Evolutionary conservation across 768 basidiomycete genomes (phyloP), one percentile per base, ranked within the genome.

Genomic region (Kwoniella sp.): DNA sequence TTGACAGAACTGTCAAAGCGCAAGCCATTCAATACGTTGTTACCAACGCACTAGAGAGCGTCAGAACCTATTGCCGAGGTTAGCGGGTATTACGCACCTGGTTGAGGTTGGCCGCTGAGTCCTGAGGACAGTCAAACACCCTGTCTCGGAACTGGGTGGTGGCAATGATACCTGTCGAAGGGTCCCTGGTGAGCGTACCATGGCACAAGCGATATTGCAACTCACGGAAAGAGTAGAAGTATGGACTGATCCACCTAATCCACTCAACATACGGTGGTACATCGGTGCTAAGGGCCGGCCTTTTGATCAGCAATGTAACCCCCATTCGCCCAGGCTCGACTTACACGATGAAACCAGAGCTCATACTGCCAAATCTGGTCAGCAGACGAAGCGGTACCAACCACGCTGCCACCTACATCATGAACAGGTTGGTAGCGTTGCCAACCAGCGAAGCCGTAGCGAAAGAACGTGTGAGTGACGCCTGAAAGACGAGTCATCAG

Each of bases 91-190:
- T 19, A 31, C 34, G 31, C 32, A 57, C 61, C 49, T 65, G 64
- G 22, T 51, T 59, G 3, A 57, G 57, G 20, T 63, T 59, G 10
- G 70, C 53, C 0, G 59, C 58, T 1, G 65, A 68, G n/a, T 66
- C 48, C 1, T 59, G 56, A 2, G 61, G 62, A 53, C 70, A 74
- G 39, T 62, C 53, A 45, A 70, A 70, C 0, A 38, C 57, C 26
- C 78, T 63, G 15, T 72, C 73, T 26, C 65, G 60, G 64, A 79
- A 78, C 53, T 79, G 78, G 0, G 71, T 71, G 2, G 73, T 73
- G 0, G 71, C 72, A 42, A 77, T 56, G 43, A 76, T 69, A 3
- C 61, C 65, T 67, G n/a, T 7, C 6, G 12, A 32, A 32, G 9
- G 15, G 8, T 32, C 5, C 14, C 15, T 10, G 22, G 17, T 8